Percentiles rank a stretch among this genome's conserved stretches.
phyloP scores from a whole-genome alignment of 306 rosid genomes.

The Phaseolus lunatus region DNA sequence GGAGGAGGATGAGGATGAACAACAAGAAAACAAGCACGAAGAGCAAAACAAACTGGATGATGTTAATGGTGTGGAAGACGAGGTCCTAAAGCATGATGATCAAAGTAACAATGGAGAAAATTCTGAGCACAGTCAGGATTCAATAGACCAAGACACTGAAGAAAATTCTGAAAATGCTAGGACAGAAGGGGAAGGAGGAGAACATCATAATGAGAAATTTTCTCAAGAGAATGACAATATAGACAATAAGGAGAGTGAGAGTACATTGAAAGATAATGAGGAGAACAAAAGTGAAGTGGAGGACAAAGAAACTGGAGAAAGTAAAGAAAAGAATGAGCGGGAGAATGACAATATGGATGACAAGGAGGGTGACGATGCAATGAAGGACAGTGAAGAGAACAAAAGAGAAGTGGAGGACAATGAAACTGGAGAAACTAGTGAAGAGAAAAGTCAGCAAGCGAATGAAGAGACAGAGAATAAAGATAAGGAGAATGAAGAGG shows the following conservation, averaged over 20 bases:
- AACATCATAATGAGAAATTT: conserved; percentile 48
- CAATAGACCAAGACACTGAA: conserved; percentile 52
- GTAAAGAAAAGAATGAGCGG: conserved; percentile 25
- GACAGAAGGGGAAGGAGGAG: conserved; percentile 46
- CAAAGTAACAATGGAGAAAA: conserved; percentile 50
- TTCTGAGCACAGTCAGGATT: conserved; percentile 55
- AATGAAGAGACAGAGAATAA: conserved; percentile 29
- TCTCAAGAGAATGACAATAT: conserved; percentile 49
- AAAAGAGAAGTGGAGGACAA: conserved; percentile 48
- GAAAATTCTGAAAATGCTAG: conserved; percentile 48
- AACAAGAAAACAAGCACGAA: conserved; percentile 60
- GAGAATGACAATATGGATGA: conserved; percentile 46
- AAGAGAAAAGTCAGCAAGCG: conserved; percentile 35
- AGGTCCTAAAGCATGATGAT: conserved; percentile 49
- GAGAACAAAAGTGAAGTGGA: conserved; percentile 48
- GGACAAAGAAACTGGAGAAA: conserved; percentile 49
- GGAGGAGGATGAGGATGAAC: conserved; percentile 70
- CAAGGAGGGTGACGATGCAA: conserved; percentile 48
- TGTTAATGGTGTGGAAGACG: conserved; percentile 46
- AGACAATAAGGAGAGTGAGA: conserved; percentile 51
- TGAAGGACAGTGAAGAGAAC: conserved; percentile 44
- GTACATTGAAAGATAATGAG: conserved; percentile 40
- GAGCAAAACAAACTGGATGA: conserved; percentile 60
- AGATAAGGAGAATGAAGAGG: conserved; percentile 49
- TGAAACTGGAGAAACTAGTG: conserved; percentile 41